These are phyloP conservation scores for Aspergillus costaricaensis DNA, from an alignment of 2,329 filamentous ascomycete genomes.

Conservation along the genomic window DNA sequence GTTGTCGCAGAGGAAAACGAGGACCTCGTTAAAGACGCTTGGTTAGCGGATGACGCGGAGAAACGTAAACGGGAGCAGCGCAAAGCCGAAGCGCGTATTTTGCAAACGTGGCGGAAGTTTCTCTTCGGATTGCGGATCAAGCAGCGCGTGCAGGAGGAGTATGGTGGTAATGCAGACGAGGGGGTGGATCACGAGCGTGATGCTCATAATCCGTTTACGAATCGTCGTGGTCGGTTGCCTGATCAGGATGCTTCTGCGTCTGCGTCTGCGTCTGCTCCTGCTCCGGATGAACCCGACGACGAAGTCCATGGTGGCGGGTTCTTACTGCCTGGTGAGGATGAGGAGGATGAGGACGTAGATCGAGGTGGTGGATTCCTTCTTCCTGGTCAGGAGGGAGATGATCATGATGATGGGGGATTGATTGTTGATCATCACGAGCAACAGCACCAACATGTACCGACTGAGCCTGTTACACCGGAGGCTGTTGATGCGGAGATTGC, in stretches of 20 bases:
- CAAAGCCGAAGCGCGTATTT: constrained; percentile 72
- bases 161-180: constrained; percentile 57
- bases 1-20: constrained; percentile 83
- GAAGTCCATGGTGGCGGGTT: constrained; percentile 32
- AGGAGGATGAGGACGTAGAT: constrained; percentile 3
- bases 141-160: constrained; percentile 73
- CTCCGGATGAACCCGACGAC: not conserved
- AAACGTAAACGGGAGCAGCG: constrained; percentile 76
- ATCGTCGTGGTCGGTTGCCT: constrained; percentile 6
- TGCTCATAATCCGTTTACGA: constrained; percentile 40
- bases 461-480: not conserved
- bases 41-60: constrained; percentile 76
- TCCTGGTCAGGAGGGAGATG: constrained; percentile 7
- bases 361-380: constrained; percentile 28
- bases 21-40: constrained; percentile 72
- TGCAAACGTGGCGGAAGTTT: constrained; percentile 83
- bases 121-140: constrained; percentile 81
- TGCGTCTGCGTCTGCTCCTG: not conserved
- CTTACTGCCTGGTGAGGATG: constrained; percentile 33
- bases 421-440: not conserved
- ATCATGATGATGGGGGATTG: constrained; percentile 12
- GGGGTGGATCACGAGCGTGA: constrained; percentile 32
- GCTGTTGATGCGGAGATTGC: not conserved
- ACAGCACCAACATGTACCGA: not conserved
- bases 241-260: not conserved